Base-by-base conservation (phyloP, 2,329 filamentous ascomycete species). In the Scytalidium sp. region DNA sequence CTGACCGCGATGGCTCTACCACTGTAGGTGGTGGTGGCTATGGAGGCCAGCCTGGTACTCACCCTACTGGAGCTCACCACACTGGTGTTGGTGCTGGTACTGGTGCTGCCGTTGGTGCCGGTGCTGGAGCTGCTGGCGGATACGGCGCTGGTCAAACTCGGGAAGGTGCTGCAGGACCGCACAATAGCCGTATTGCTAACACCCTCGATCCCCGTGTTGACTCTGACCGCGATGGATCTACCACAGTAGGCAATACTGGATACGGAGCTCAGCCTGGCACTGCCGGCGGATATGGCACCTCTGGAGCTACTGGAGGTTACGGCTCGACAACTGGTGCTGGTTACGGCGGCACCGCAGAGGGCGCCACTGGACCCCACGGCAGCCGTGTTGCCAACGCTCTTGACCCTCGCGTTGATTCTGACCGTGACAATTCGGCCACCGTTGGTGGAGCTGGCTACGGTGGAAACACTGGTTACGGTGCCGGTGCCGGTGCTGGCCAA, bases 391-490 rank as follows among this genome's bases (percentile, higher is more conserved):
- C 73, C 55, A 81, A 81, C 71, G 79, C 78, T 68, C 41, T 68
- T 3, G 78, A 81, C 48, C 78, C 78, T 6, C 36, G 49, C 19
- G 75, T 81, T 47, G 78, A 81, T 64, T 76, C 72, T 11, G 68
- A 81, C 55, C 70, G 76, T 1, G 77, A 81, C 61, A 72, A 74
- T 46, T 74, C 70, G 64, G 71, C 71, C 66, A 80, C 78, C 0
- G 15, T 75, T 4, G 78, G 77, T 40, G 69, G 72, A 43, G 68
- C 21, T 49, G 46, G 43, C 23, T n/a, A n/a, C n/a, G n/a, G 46
- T 2, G 41, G 45, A 25, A 22, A 43, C 21, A 48, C 50, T 32
- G 50, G 49, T 41, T 6, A 29, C 21, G 13, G 46, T 50, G 9
- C 46, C 41, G 5, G 46, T 50, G 7, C 8, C 17, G 58, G 56